A percentile compares a stretch with the other conserved stretches of the same genome.
These are phyloP conservation scores for Camellia granthamiana DNA, from an alignment of 148 eudicot genomes.

Conservation along the genomic window DNA sequence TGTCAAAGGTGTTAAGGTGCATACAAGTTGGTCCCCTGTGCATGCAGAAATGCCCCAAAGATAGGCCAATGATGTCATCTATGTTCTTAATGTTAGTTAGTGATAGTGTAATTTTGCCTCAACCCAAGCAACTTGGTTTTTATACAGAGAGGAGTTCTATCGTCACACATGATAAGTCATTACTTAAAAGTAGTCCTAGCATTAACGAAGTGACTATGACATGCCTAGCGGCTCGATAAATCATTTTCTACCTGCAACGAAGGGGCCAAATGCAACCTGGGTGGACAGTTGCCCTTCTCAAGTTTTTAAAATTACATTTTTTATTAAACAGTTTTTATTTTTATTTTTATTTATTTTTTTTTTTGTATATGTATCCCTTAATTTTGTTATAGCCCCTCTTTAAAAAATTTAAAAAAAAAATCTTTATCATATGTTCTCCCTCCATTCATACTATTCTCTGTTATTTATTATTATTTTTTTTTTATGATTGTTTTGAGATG, in stretches of 20 bases:
- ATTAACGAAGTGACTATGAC: neutral
- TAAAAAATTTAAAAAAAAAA: too few relatives aligned
- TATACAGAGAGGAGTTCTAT: neutral
- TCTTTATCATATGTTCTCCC: too few relatives aligned
- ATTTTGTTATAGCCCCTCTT: too few relatives aligned
- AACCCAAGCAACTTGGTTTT: constrained; percentile 11
- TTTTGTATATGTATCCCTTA: too few relatives aligned
- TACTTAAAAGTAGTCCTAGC: neutral
- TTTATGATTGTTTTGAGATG: too few relatives aligned
- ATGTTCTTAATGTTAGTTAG: constrained; percentile 1
- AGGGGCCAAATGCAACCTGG: too few relatives aligned
- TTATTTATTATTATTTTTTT: too few relatives aligned
- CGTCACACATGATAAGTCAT: neutral
- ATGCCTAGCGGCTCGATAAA: neutral
- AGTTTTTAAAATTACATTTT: too few relatives aligned
- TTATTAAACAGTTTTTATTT: too few relatives aligned
- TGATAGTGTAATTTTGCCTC: neutral
- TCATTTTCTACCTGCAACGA: neutral
- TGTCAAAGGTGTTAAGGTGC: neutral
- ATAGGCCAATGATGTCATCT: constrained; percentile 2
- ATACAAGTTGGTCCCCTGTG: constrained; percentile 8
- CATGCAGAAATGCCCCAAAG: neutral
- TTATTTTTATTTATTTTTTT: too few relatives aligned
- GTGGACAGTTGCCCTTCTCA: too few relatives aligned
- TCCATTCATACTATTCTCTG: too few relatives aligned